Evolutionary conservation across 140 eudicot genomes (phyloP).

Genomic region (Cichorium intybus): DNA sequence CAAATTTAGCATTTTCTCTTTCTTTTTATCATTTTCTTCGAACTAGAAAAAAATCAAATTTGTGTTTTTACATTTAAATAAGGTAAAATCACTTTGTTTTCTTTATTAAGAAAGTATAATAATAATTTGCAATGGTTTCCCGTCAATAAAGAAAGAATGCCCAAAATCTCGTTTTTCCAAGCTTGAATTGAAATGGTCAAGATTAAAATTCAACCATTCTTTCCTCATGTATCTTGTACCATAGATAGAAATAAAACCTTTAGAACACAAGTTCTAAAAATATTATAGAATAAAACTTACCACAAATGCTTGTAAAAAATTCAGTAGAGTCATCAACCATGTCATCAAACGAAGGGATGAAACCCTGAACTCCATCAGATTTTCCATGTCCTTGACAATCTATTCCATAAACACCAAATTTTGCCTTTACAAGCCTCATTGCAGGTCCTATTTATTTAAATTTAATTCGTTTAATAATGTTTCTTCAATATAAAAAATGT

Average conservation of each 20-base stretch:
- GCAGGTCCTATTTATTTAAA: conserved; percentile 49
- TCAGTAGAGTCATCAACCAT: conserved; percentile 68
- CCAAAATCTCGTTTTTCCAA: not conserved
- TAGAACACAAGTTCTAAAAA: not conserved
- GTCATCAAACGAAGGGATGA: conserved; percentile 52
- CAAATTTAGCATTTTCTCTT: not conserved
- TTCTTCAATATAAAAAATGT: not conserved
- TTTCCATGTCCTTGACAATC: conserved; percentile 94
- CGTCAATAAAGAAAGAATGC: conserved; percentile 11
- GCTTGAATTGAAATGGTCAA: conserved; percentile 19
- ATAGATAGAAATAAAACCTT: conserved; percentile 5
- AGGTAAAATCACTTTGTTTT: not conserved
- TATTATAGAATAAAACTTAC: conserved; percentile 31
- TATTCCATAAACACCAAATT: conserved; percentile 75
- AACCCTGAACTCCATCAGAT: conserved; percentile 74
- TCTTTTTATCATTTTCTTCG: not conserved
- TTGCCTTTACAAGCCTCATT: conserved; percentile 70
- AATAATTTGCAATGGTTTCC: not conserved
- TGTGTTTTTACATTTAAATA: not conserved
- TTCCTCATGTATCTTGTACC: not conserved
- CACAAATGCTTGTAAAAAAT: conserved; percentile 60
- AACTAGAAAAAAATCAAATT: not conserved
- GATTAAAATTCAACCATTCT: conserved; percentile 3
- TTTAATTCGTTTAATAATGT: not conserved
- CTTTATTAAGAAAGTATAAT: not conserved